phyloP scores from a whole-genome alignment of 176 grass and related monocot species.

The Hordeum marinum region DNA sequence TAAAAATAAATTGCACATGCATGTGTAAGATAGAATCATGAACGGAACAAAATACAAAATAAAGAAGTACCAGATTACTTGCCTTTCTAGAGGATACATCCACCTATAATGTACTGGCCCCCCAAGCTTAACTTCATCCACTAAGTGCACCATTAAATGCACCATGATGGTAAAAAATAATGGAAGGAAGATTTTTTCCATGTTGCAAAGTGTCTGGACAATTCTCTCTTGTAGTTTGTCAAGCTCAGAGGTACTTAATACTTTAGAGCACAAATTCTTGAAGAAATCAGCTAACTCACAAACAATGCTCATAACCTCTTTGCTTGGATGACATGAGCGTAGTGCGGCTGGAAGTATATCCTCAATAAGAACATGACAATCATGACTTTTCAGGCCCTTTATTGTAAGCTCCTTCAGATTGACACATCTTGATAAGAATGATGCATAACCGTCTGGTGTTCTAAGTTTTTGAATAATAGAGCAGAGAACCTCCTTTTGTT shows the following conservation, averaged over 20 bases:
- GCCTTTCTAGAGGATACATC: constrained; percentile 43
- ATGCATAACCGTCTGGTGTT: not conserved
- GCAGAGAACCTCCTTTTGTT: constrained; percentile 3
- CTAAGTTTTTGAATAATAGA: not conserved
- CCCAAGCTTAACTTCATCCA: constrained; percentile 18
- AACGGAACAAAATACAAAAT: not conserved
- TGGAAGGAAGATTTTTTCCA: not conserved
- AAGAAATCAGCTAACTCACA: not conserved
- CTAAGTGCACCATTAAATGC: constrained; percentile 26
- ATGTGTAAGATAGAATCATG: not conserved
- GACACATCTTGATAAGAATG: not conserved
- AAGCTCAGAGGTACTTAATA: not conserved
- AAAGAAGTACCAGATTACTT: not conserved
- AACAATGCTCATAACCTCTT: constrained; percentile 3
- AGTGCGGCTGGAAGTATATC: constrained; percentile 22
- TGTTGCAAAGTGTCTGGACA: not conserved
- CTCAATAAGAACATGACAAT: constrained; percentile 31
- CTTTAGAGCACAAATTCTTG: not conserved
- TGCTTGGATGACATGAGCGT: not conserved
- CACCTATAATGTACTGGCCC: constrained; percentile 13
- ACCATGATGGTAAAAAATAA: not conserved
- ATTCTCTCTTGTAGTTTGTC: not conserved
- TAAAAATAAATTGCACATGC: not conserved
- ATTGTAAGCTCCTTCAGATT: not conserved
- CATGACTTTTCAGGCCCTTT: constrained; percentile 27